Base-by-base conservation (phyloP, 2,329 filamentous ascomycete species). In the Nemania serpens region DNA sequence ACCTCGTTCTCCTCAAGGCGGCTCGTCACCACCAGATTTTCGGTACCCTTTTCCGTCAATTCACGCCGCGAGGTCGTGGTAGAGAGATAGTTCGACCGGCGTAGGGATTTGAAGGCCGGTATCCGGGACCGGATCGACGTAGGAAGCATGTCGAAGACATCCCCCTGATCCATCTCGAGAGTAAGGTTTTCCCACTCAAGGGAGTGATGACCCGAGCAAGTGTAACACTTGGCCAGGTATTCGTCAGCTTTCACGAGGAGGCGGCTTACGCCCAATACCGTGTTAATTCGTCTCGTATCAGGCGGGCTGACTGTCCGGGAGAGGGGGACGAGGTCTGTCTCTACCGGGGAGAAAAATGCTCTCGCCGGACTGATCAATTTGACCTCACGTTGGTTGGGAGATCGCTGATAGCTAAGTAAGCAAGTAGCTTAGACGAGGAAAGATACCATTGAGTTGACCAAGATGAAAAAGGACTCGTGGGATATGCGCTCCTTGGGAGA, bases 71-170 rank as follows among this genome's bases (percentile, higher is more conserved):
- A 73, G 18, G 71, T 68, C 33, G 71, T 54, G 17, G 72, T 69
- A 29, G 67, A 66, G 22, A 76, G 67, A 55, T 73, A 78, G 45
- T 76, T 75, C 11, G 76, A 78, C 51, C 73, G 73, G 34, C 77
- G 75, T 45, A 87, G 73, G 5, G 81, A 84, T 33, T 79, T 78
- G 9, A 87, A 75, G 5, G 77, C 78, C 2, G 81, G 80, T 20
- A 86, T 75, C 59, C 80, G 77, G 37, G 77, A 81, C 67, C 82
- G 81, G 5, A 87, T 75, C 4, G 82, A 76, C 1, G 77, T 75
- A 3, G 84, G 84, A 7, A 87, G 78, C 59, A 86, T 78, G 5
- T 79, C 77, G 70, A 82, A 84, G 15, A 73, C 70, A 52, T 72
- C 71, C 52, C 71, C 69, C 45, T 72, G 71, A 13, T 74, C 74